Evolutionary conservation across 2,329 filamentous ascomycete genomes (phyloP).

Genomic region (Epichloe glyceriae): DNA sequence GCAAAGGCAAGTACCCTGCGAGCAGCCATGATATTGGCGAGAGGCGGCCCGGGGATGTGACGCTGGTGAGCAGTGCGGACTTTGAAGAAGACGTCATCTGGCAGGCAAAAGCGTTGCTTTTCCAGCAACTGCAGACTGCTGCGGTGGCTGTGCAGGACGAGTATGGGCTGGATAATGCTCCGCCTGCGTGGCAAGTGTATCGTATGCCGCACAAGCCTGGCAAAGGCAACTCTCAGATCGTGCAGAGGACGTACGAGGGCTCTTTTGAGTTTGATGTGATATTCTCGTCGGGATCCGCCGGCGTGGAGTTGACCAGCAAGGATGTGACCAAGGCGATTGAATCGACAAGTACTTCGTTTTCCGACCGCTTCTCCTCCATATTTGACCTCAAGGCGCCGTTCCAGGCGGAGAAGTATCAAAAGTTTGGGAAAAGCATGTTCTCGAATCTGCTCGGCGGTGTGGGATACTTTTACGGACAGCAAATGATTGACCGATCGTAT

Average conservation of each 20-base stretch:
- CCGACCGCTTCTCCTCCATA: conserved; percentile 57
- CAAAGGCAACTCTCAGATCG: conserved; percentile 67
- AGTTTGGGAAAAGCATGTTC: conserved; percentile 80
- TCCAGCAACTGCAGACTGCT: conserved; percentile 38
- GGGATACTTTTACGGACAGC: conserved; percentile 86
- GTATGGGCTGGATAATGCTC: conserved; percentile 50
- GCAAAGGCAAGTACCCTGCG: conserved; percentile 47
- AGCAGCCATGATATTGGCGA: conserved; percentile 53
- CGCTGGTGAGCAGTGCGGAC: conserved; percentile 59
- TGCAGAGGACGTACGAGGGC: conserved; percentile 87
- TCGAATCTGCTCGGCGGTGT: conserved; percentile 91
- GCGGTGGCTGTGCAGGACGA: conserved; percentile 36
- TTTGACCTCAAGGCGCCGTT: conserved; percentile 63
- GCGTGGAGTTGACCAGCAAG: conserved; percentile 39
- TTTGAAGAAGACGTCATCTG: conserved; percentile 60
- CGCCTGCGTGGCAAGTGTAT: conserved; percentile 76
- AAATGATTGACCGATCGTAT: conserved; percentile 79
- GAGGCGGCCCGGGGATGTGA: conserved; percentile 61
- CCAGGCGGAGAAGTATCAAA: conserved; percentile 54
- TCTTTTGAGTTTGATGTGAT: conserved; percentile 87
- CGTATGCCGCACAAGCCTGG: conserved; percentile 58
- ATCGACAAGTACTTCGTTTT: conserved; percentile 53
- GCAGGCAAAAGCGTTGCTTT: conserved; percentile 61
- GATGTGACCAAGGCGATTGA: conserved; percentile 60
- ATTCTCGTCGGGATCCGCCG: conserved; percentile 66